Conservation (phyloP, 768 basidiomycete species). For the Psilocybe cubensis region DNA sequence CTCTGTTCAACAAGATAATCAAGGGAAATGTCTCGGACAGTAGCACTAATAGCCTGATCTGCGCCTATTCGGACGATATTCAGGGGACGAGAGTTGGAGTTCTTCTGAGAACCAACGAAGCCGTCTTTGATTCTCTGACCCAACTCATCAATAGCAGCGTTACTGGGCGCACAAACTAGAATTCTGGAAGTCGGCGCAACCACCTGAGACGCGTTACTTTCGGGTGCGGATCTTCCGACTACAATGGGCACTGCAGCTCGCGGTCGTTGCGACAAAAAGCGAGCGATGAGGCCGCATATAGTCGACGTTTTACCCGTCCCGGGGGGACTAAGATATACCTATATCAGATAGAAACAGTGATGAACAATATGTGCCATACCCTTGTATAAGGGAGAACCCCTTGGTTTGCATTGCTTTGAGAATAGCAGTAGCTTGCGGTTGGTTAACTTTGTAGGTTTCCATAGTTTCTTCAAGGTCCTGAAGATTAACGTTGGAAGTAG, state of each 20-base stretch:
- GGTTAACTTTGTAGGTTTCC: slow-evolving; percentile 76
- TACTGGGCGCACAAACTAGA: slow-evolving; percentile 95
- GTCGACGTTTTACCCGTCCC: slow-evolving; percentile 99
- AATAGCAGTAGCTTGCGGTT: slow-evolving; percentile 93
- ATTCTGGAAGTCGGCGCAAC: slow-evolving; percentile 58
- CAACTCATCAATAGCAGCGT: slow-evolving; percentile 98
- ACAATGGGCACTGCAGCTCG: slow-evolving; percentile 57
- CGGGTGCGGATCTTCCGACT: slow-evolving; percentile 43
- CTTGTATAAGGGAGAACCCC: slow-evolving; percentile 94
- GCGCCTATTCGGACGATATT: slow-evolving; percentile 93
- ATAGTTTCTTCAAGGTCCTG: slow-evolving; percentile 68
- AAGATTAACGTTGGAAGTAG: slow-evolving; percentile 43
- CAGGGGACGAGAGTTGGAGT: slow-evolving; percentile 50
- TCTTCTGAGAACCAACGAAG: slow-evolving; percentile 60
- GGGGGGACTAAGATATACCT: slow-evolving; percentile 69
- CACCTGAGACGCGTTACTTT: slow-evolving; percentile 35
- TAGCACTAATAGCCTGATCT: slow-evolving; percentile 72
- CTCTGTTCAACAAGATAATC: slow-evolving; percentile 86
- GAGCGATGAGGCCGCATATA: slow-evolving; percentile 91
- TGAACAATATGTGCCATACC: slow-evolving; percentile 55
- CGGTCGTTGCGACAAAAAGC: slow-evolving; percentile 70
- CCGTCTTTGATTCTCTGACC: slow-evolving; percentile 85
- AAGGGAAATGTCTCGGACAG: slow-evolving; percentile 84
- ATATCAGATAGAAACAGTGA: background rate
- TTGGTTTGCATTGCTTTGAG: slow-evolving; percentile 66